Evolutionary conservation across 2,329 filamentous ascomycete genomes (phyloP).

Genomic region (Orbilia brochopaga): DNA sequence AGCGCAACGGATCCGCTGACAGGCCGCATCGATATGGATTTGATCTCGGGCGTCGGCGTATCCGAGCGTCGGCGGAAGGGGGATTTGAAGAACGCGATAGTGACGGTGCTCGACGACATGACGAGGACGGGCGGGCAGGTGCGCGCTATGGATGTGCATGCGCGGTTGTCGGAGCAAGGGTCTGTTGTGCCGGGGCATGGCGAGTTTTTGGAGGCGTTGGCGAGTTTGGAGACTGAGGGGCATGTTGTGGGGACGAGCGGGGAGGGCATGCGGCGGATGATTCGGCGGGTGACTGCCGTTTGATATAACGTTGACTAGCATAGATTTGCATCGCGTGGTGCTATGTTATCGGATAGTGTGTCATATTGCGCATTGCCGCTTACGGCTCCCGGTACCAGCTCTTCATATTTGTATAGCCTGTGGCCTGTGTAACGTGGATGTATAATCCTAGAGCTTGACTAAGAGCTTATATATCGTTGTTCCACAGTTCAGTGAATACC

Average conservation of each 20-base stretch:
- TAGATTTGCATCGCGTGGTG: neutral
- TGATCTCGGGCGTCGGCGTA: conserved; percentile 86
- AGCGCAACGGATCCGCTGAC: conserved; percentile 91
- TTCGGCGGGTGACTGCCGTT: conserved; percentile 73
- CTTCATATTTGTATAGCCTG: no score
- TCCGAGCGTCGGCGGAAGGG: conserved; percentile 81
- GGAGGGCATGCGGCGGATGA: conserved; percentile 80
- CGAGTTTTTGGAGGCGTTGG: conserved; percentile 83
- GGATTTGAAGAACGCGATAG: conserved; percentile 80
- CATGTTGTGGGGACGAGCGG: conserved; percentile 73
- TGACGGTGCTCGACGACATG: conserved; percentile 80
- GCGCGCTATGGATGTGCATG: conserved; percentile 78
- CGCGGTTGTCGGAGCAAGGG: conserved; percentile 70
- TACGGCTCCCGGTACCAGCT: no score
- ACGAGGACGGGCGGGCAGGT: conserved; percentile 71
- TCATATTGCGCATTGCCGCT: no score
- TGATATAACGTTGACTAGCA: neutral
- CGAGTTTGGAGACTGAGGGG: conserved; percentile 82
- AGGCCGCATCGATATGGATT: conserved; percentile 93
- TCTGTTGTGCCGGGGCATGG: conserved; percentile 73
- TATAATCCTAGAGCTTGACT: no score
- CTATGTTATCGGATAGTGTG: no score
- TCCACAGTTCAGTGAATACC: no score
- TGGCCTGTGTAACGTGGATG: no score
- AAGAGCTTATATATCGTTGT: no score